Evolutionary conservation across 192 early-diverging fungal genomes (phyloP).

Genomic region (Coemansia asiatica): DNA sequence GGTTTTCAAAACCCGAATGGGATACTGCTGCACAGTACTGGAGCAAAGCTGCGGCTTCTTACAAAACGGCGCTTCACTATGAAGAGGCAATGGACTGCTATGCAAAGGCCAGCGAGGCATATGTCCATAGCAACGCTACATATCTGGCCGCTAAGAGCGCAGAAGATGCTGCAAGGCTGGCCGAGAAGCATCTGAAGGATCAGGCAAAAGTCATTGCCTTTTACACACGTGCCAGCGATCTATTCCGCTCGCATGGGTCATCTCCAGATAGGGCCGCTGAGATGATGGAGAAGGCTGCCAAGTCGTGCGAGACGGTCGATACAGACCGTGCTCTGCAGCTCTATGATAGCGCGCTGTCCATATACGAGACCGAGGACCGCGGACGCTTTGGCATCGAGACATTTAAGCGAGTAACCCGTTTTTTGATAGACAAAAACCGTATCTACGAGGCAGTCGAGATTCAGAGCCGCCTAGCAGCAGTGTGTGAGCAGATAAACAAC

Average conservation of each 20-base stretch:
- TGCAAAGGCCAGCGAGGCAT: constrained; percentile 38
- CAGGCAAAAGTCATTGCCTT: constrained; percentile 23
- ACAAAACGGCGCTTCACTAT: constrained; percentile 35
- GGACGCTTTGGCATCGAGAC: constrained; percentile 39
- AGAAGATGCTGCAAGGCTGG: constrained; percentile 32
- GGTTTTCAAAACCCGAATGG: constrained; percentile 52
- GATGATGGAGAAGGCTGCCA: constrained; percentile 49
- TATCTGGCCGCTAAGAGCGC: constrained; percentile 40
- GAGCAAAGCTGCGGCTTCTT: constrained; percentile 46
- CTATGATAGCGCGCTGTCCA: constrained; percentile 34
- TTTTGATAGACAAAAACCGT: constrained; percentile 29
- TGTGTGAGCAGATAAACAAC: constrained; percentile 46
- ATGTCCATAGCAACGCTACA: constrained; percentile 33
- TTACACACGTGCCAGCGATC: constrained; percentile 47
- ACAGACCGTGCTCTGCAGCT: constrained; percentile 33
- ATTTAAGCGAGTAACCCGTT: constrained; percentile 30
- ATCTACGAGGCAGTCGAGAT: constrained; percentile 33
- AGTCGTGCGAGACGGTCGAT: constrained; percentile 35
- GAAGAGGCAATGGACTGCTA: constrained; percentile 41
- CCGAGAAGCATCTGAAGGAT: constrained; percentile 36
- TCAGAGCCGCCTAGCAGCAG: constrained; percentile 28
- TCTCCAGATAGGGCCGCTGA: constrained; percentile 43
- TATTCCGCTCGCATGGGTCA: constrained; percentile 42
- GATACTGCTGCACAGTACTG: constrained; percentile 44
- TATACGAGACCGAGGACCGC: constrained; percentile 51